Base-by-base conservation (phyloP, 495 filamentous ascomycete genomes). In the Penicillium turbatum region DNA sequence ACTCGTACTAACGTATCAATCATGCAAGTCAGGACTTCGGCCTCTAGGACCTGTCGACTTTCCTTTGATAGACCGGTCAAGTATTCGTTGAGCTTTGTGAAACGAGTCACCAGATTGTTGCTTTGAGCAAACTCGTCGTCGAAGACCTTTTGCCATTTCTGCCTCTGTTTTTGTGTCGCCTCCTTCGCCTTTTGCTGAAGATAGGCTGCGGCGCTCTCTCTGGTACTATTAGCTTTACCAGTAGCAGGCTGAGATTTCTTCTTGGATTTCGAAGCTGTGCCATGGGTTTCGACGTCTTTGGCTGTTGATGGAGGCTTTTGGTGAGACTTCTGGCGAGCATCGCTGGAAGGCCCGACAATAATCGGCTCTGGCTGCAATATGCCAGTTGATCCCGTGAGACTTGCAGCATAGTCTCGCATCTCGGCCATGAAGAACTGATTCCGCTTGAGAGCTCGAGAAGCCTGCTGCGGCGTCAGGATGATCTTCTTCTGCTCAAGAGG, bases 351-450 rank as follows among this genome's bases (percentile, higher is more conserved):
- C 21, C 32, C 54, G 39, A 31, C 48, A 37, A 56, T 12, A 7
- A 56, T 49, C 9, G 26, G 43, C 4, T 56, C 54, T 2, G 21
- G 13, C 3, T 43, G 26, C 9, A 15, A 40, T 6, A 31, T 13
- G 17, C 43, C 42, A 11, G 52, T 12, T 12, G 47, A 45, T 11
- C 35, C 41, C 0, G 85, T 85, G 29, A 92, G 69, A 67, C 86
- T 89, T 10, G 80, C 85, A 1, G 87, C 84, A 64, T 90, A 92
- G 2, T 73, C 69, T 41, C 70, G 72, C 68, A 88, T 87, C 30
- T 56, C 57, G 2, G 57, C 43, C 65, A 66, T 66, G 12, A 60
- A 68, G 7, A 43, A 38, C 16, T 68, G 58, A 38, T 60, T 58
- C 24, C 59, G 60, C 36, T 48, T 64, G 26, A 46, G 54, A 24